These are phyloP conservation scores for Prototheca wickerhamii DNA, from an alignment of 163 green algal genomes.

Conservation along the genomic window DNA sequence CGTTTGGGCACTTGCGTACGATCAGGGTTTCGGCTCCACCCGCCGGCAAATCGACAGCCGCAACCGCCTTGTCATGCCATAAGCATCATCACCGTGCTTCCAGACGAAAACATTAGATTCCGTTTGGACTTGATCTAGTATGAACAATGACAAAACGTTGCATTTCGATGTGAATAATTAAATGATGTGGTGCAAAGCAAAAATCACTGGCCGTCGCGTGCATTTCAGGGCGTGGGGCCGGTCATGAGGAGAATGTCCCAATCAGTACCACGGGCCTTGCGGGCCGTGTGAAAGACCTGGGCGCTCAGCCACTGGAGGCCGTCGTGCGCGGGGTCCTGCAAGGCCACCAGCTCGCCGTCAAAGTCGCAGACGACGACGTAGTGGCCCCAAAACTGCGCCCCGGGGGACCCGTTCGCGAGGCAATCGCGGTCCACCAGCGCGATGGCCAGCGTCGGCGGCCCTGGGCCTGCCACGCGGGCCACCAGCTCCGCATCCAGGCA, in stretches of 20 bases:
- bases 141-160: no score
- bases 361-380: background rate
- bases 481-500: no score
- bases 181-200: no score
- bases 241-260: slow-evolving; percentile 1
- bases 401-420: background rate
- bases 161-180: no score
- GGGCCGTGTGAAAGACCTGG: background rate
- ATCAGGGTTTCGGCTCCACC: no score
- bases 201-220: background rate
- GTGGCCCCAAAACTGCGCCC: background rate
- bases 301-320: background rate
- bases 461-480: no score
- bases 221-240: background rate
- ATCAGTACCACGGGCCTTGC: background rate
- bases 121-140: no score
- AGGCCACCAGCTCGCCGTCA: background rate
- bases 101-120: no score
- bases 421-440: background rate
- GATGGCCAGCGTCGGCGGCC: background rate
- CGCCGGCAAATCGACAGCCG: no score
- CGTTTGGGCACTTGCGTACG: no score
- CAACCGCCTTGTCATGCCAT: no score
- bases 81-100: no score
- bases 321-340: background rate